Conservation (phyloP, 805 yeast genomes). For the Pichia ethanolica region DNA sequence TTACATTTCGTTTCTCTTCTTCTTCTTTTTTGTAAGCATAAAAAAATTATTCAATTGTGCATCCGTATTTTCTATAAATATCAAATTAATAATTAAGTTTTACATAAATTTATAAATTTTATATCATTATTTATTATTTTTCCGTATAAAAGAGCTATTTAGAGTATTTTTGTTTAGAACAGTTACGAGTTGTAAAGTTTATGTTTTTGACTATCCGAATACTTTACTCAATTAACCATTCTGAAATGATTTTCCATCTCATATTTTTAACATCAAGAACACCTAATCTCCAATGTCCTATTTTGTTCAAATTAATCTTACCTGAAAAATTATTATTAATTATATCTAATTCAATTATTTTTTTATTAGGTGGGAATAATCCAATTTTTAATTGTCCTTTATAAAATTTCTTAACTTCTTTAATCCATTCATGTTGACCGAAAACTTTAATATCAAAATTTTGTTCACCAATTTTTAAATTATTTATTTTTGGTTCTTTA, state of each 20-base stretch:
- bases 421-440: neutral
- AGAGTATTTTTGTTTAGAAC: no score
- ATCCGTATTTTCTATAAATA: no score
- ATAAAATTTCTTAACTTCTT: conserved; percentile 7
- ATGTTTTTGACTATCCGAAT: neutral
- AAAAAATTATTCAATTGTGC: no score
- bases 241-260: conserved; percentile 86
- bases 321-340: conserved; percentile 49
- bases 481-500: conserved; percentile 73
- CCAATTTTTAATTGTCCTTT: conserved; percentile 46
- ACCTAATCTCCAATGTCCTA: conserved; percentile 78
- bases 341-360: conserved; percentile 51
- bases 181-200: no score
- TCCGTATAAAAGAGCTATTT: no score
- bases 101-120: no score
- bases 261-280: conserved; percentile 69
- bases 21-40: no score
- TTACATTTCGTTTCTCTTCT: no score
- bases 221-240: conserved; percentile 48
- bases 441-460: conserved; percentile 4
- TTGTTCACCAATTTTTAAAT: conserved; percentile 32
- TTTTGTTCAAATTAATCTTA: conserved; percentile 53
- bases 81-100: no score
- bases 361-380: conserved; percentile 80
- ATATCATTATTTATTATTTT: no score